These are phyloP conservation scores for Microstroma glucosiphilum DNA, from an alignment of 1,284 basidiomycete species.

Conservation along the genomic window DNA sequence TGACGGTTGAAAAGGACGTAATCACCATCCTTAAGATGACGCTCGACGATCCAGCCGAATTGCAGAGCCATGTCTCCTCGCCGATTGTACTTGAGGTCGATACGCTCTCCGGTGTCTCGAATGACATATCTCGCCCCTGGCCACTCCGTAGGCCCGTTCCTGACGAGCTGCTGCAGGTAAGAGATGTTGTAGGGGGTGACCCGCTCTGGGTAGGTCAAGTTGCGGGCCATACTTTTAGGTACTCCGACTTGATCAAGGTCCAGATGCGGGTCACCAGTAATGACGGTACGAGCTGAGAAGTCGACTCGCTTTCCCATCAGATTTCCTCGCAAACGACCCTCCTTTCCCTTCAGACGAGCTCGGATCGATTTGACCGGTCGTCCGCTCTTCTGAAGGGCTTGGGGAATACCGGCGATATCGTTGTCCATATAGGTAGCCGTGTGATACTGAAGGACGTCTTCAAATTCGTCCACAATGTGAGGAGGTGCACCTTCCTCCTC, in stretches of 20 bases:
- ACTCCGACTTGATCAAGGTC: conserved; percentile 97
- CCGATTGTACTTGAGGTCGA: conserved; percentile 86
- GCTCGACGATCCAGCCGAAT: conserved; percentile 97
- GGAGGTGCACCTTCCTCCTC: conserved; percentile 96
- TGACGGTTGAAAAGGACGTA: conserved; percentile 97
- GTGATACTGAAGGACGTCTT: conserved; percentile 87
- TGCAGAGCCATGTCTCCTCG: conserved; percentile 87
- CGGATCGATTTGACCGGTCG: conserved; percentile 97
- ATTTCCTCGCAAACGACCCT: conserved; percentile 94
- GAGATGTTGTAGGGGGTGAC: conserved; percentile 97
- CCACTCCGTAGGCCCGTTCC: conserved; percentile 89
- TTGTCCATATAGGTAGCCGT: conserved; percentile 99
- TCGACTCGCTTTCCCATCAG: conserved; percentile 99
- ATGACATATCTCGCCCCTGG: conserved; percentile 97
- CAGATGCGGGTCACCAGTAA: conserved; percentile 96
- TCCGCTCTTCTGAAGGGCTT: conserved; percentile 94
- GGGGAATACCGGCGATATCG: conserved; percentile 95
- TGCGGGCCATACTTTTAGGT: conserved; percentile 94
- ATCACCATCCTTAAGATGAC: conserved; percentile 86
- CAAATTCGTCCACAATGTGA: conserved; percentile 91
- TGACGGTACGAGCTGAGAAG: conserved; percentile 97
- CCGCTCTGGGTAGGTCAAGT: conserved; percentile 91
- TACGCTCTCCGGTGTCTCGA: conserved; percentile 93
- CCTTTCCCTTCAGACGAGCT: conserved; percentile 95
- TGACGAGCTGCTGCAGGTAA: conserved; percentile 89